Conservation (phyloP, 768 basidiomycete species). For the Tylopilus sp. region DNA sequence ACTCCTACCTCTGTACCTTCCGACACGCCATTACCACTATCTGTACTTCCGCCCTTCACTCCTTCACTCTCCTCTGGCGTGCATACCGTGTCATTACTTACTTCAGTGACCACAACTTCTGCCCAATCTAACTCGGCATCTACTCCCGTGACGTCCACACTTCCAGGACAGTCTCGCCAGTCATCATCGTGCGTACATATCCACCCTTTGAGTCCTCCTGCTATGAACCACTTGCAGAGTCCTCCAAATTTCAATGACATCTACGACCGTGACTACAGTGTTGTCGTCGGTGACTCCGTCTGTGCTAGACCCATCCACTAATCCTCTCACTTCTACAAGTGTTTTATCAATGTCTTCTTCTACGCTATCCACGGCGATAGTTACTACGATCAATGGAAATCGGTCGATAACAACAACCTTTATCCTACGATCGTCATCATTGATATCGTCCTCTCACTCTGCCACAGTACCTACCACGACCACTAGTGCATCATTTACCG, state of each 20-base stretch:
- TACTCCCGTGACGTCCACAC: constrained; percentile 11
- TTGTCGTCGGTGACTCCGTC: constrained; percentile 17
- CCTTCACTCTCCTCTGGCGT: constrained; percentile 9
- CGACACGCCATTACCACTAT: constrained; percentile 8
- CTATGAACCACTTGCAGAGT: constrained; percentile 19
- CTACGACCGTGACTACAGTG: constrained; percentile 5
- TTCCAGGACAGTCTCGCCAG: constrained; percentile 9
- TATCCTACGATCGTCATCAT: constrained; percentile 10
- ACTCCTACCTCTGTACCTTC: constrained; percentile 12
- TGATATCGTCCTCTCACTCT: constrained; percentile 4
- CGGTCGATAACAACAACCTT: constrained; percentile 14
- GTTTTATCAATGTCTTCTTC: constrained; percentile 9
- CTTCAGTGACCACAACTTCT: constrained; percentile 22
- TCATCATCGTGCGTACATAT: constrained; percentile 24
- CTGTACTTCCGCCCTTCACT: constrained; percentile 1
- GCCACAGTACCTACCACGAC: constrained; percentile 3
- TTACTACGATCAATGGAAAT: constrained; percentile 13
- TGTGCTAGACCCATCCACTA: constrained; percentile 2
- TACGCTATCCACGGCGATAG: constrained; percentile 14
- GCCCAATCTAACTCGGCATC: constrained; percentile 6
- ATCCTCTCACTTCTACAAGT: constrained; percentile 6
- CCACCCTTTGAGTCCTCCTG: constrained; percentile 1
- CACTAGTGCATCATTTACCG: constrained; percentile 11
- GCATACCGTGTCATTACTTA: constrained; percentile 19
- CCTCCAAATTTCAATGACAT: constrained; percentile 10